phyloP scores from a whole-genome alignment of 805 yeast genomes.

The Kodamaea laetipori region DNA sequence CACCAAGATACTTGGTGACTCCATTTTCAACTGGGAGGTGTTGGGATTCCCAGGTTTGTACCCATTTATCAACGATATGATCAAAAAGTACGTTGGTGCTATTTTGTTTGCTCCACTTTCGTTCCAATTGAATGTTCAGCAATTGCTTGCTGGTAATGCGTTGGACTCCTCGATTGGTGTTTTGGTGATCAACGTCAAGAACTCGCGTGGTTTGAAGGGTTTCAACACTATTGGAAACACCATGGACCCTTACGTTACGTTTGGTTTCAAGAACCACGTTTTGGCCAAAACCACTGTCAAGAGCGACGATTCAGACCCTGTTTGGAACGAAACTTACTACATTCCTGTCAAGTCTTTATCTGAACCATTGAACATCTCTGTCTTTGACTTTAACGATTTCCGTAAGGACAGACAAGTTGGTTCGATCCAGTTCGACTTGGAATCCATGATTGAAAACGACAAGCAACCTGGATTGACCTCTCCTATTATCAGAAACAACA shows the following conservation, averaged over 20 bases:
- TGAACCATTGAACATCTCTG: constrained; percentile 75
- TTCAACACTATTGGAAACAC: constrained; percentile 74
- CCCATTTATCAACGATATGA: constrained; percentile 80
- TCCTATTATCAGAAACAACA: constrained; percentile 76
- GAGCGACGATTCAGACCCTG: constrained; percentile 68
- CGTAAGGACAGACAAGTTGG: constrained; percentile 84
- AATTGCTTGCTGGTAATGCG: constrained; percentile 80
- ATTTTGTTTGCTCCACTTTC: constrained; percentile 87
- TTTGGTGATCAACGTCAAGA: constrained; percentile 63
- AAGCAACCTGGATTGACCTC: constrained; percentile 51
- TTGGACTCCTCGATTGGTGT: constrained; percentile 85
- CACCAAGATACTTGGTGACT: constrained; percentile 72
- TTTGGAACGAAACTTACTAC: constrained; percentile 79
- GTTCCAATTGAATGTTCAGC: constrained; percentile 90
- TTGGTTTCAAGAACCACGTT: constrained; percentile 60
- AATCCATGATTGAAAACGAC: constrained; percentile 56
- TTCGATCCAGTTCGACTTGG: constrained; percentile 70
- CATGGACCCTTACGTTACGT: constrained; percentile 83
- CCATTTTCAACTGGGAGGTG: constrained; percentile 83
- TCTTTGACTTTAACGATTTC: constrained; percentile 76
- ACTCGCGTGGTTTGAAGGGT: constrained; percentile 69
- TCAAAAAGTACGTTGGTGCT: constrained; percentile 85
- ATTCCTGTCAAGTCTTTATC: constrained; percentile 72
- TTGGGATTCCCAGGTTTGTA: constrained; percentile 85
- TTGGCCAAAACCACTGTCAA: constrained; percentile 72